These are phyloP conservation scores for Paradendryphiella salina DNA, from an alignment of 2,329 filamentous ascomycete genomes.

Conservation along the genomic window DNA sequence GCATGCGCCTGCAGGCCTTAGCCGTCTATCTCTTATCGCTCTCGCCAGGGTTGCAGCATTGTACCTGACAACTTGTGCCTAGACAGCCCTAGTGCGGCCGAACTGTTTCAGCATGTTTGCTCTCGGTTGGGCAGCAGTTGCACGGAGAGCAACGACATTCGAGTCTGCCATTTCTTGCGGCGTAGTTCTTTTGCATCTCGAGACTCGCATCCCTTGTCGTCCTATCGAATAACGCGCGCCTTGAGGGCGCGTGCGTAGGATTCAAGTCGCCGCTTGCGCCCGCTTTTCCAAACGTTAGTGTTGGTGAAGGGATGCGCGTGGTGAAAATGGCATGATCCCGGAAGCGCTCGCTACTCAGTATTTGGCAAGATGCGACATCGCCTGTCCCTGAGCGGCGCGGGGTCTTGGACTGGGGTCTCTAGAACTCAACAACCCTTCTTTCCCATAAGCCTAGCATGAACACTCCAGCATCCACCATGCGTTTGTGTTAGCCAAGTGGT, in stretches of 20 bases:
- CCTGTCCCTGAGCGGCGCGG: conserved; percentile 9
- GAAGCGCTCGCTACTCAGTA: conserved; percentile 9
- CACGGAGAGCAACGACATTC: conserved; percentile 12
- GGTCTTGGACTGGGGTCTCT: conserved; percentile 8
- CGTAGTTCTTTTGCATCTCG: conserved; percentile 14
- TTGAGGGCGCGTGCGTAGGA: conserved; percentile 26
- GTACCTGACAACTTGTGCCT: conserved; percentile 17
- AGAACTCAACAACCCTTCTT: not conserved
- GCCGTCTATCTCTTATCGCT: conserved; percentile 15
- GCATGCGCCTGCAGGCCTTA: conserved; percentile 19
- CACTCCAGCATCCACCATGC: conserved; percentile 21
- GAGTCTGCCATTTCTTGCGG: conserved; percentile 20
- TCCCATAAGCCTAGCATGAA: conserved; percentile 9
- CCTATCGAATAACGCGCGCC: conserved; percentile 28
- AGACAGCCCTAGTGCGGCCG: conserved; percentile 19
- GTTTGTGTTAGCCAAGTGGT: conserved; percentile 6
- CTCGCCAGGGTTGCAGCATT: conserved; percentile 6
- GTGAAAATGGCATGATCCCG: conserved; percentile 12
- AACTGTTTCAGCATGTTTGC: conserved; percentile 16
- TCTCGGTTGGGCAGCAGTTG: conserved; percentile 16
- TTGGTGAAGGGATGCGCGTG: conserved; percentile 8
- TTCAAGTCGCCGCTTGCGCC: conserved; percentile 10
- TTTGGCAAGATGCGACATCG: conserved; percentile 10
- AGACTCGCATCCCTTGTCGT: conserved; percentile 10
- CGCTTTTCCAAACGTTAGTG: conserved; percentile 9